Conservation (phyloP, 441 rosid species). For the Populus hybrid region DNA sequence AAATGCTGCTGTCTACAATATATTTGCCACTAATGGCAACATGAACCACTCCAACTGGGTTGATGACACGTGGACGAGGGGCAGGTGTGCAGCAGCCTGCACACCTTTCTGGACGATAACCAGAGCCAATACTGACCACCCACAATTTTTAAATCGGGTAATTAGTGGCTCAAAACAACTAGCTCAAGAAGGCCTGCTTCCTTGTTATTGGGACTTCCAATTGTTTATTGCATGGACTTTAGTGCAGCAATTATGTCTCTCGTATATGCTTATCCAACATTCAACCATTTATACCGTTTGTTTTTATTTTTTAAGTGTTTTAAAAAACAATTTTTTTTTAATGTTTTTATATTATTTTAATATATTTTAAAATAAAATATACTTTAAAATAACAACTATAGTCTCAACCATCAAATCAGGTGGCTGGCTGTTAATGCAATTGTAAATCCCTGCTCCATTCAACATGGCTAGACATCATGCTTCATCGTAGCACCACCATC, state of each 20-base stretch:
- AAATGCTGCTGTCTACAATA: too few relatives aligned
- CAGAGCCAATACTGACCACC: neutral
- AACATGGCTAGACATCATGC: neutral
- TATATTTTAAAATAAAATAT: too few relatives aligned
- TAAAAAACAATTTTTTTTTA: too few relatives aligned
- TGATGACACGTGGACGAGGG: too few relatives aligned
- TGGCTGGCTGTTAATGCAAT: too few relatives aligned
- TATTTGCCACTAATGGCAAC: too few relatives aligned
- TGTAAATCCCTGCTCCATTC: neutral
- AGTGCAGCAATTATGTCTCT: neutral
- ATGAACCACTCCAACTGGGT: too few relatives aligned
- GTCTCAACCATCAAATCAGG: too few relatives aligned
- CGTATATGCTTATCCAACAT: neutral
- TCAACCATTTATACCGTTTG: too few relatives aligned
- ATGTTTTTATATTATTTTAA: too few relatives aligned
- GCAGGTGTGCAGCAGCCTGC: neutral
- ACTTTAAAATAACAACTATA: too few relatives aligned
- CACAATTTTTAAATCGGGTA: neutral
- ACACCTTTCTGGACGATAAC: neutral
- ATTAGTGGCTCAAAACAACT: constrained; percentile 17
- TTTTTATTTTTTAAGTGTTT: too few relatives aligned
- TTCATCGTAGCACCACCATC: constrained; percentile 5
- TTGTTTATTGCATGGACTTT: constrained; percentile 3
- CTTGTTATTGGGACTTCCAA: constrained; percentile 5
- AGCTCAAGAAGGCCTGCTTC: neutral